phyloP scores from a whole-genome alignment of 2,329 filamentous ascomycete genomes.

The Beauveria caledonica region DNA sequence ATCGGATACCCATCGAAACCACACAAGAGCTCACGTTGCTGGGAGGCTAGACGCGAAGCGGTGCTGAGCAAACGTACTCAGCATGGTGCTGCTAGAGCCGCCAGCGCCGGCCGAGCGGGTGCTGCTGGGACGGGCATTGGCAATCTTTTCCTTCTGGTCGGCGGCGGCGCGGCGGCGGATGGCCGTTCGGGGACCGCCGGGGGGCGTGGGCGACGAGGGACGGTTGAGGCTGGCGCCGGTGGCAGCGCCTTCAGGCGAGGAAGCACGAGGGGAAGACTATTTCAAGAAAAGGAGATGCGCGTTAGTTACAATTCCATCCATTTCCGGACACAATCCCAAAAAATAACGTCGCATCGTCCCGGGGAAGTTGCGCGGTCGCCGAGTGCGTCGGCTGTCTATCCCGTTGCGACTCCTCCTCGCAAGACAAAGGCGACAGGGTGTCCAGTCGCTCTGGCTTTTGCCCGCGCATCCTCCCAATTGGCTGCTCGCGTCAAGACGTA shows the following conservation, averaged over 20 bases:
- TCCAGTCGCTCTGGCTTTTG: neutral
- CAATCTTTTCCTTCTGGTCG: slow-evolving; percentile 94
- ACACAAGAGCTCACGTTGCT: neutral
- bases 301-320: neutral
- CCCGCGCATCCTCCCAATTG: neutral
- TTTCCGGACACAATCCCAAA: neutral
- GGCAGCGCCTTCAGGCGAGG: slow-evolving; percentile 52
- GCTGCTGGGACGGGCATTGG: slow-evolving; percentile 86
- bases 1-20: neutral
- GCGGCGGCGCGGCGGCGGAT: slow-evolving; percentile 92
- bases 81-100: slow-evolving; percentile 95
- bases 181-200: slow-evolving; percentile 88
- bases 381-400: neutral
- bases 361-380: neutral
- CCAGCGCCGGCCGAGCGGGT: slow-evolving; percentile 90
- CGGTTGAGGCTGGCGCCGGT: slow-evolving; percentile 66
- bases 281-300: neutral
- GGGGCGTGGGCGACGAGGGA: slow-evolving; percentile 77
- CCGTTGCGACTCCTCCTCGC: neutral
- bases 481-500: slow-evolving; percentile 16
- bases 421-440: neutral
- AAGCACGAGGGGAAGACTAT: slow-evolving; percentile 51
- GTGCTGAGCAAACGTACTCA: slow-evolving; percentile 56
- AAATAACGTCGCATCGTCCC: neutral
- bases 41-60: neutral